A percentile compares a stretch with the other conserved stretches of the same genome.
These are phyloP conservation scores for Colletotrichum spaethianum DNA, from an alignment of 2,329 filamentous ascomycete genomes.

Conservation along the genomic window DNA sequence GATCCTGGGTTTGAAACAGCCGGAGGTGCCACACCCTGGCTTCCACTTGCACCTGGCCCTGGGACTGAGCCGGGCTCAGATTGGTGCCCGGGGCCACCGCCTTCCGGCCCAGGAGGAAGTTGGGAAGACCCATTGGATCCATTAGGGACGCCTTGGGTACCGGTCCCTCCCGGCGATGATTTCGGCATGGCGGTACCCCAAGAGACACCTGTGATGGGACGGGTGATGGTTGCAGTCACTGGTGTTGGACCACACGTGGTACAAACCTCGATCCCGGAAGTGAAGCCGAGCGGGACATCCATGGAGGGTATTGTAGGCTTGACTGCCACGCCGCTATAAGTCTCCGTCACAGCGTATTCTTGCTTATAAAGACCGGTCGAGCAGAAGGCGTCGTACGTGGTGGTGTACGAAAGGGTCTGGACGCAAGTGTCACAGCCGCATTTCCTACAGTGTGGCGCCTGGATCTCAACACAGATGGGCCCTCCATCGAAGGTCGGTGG, in stretches of 20 bases:
- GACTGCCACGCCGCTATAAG: background rate
- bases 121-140: background rate
- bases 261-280: background rate
- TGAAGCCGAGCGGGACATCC: slow-evolving; percentile 4
- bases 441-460: background rate
- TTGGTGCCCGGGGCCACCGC: no score
- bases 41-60: no score
- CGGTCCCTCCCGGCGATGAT: background rate
- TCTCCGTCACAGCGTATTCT: background rate
- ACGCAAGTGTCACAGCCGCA: slow-evolving; percentile 6
- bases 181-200: background rate
- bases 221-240: background rate
- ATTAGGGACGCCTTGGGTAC: background rate
- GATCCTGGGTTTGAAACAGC: background rate
- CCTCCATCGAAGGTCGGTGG: background rate
- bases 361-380: background rate
- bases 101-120: no score
- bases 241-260: background rate
- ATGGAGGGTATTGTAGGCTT: background rate
- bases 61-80: no score
- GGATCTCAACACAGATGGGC: background rate
- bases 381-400: slow-evolving; percentile 1
- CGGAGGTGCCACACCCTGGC: no score
- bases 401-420: background rate
- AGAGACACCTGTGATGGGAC: background rate